Conservation (phyloP, 345 rosid genomes). For the Zanthoxylum bungeanum region DNA sequence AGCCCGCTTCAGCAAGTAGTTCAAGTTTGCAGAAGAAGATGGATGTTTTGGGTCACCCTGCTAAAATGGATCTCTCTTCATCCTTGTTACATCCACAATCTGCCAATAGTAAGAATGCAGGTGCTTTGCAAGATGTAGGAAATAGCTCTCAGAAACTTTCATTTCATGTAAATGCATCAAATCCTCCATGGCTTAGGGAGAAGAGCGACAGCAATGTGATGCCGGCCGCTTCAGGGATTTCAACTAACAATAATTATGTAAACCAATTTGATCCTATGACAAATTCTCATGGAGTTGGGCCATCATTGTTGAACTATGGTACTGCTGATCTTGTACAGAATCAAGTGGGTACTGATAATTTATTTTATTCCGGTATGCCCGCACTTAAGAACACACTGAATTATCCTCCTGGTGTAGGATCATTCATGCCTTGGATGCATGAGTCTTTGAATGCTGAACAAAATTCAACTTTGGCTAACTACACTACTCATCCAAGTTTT, state of each 20-base stretch:
- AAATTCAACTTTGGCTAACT: neutral
- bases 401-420: conserved; percentile 13
- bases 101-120: conserved; percentile 22
- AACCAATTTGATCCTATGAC: conserved; percentile 10
- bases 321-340: conserved; percentile 2
- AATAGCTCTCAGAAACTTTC: conserved; percentile 20
- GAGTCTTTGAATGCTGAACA: neutral
- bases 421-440: conserved; percentile 17
- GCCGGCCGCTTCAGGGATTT: conserved; percentile 24
- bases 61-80: conserved; percentile 25
- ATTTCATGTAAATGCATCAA: conserved; percentile 10
- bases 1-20: conserved; percentile 16
- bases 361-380: conserved; percentile 6
- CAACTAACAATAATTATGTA: conserved; percentile 15
- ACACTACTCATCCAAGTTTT: conserved; percentile 4
- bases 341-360: conserved; percentile 13
- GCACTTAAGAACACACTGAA: neutral
- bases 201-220: conserved; percentile 13
- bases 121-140: conserved; percentile 20
- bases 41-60: conserved; percentile 18
- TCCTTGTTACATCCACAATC: conserved; percentile 13
- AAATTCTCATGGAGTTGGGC: conserved; percentile 16
- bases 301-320: conserved; percentile 9
- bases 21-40: conserved; percentile 17
- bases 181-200: conserved; percentile 4